Conservation (phyloP, 1,284 basidiomycete species). For the Meira nashicola region DNA sequence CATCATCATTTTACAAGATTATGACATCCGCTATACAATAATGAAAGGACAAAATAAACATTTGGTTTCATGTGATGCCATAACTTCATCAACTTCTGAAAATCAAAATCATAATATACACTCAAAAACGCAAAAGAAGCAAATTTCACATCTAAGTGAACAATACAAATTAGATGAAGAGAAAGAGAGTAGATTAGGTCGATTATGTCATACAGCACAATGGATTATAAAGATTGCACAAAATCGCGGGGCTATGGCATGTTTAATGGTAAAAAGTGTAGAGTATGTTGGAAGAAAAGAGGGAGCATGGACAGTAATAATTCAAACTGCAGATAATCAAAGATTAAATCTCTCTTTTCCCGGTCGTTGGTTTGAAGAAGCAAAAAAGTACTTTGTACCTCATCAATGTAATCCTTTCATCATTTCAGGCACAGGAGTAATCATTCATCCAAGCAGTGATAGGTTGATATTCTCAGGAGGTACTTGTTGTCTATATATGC, state of each 20-base stretch:
- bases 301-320: background rate
- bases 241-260: background rate
- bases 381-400: too few species aligned
- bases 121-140: too few species aligned
- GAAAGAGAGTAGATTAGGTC: conserved; percentile 1
- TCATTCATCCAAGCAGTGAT: background rate
- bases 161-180: conserved; percentile 2
- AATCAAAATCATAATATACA: too few species aligned
- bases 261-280: background rate
- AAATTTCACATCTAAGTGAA: too few species aligned
- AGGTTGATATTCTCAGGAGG: background rate
- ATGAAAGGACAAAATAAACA: too few species aligned
- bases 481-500: too few species aligned
- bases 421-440: background rate
- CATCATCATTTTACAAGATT: too few species aligned
- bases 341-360: background rate
- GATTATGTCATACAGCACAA: background rate
- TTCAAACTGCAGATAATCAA: background rate
- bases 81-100: too few species aligned
- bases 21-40: too few species aligned
- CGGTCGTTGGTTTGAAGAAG: background rate
- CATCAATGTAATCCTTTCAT: background rate
- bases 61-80: too few species aligned
- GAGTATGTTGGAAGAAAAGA: background rate
- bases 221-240: conserved; percentile 2